phyloP scores from a whole-genome alignment of 1,284 basidiomycete species.

The Farysia itapuensis region DNA sequence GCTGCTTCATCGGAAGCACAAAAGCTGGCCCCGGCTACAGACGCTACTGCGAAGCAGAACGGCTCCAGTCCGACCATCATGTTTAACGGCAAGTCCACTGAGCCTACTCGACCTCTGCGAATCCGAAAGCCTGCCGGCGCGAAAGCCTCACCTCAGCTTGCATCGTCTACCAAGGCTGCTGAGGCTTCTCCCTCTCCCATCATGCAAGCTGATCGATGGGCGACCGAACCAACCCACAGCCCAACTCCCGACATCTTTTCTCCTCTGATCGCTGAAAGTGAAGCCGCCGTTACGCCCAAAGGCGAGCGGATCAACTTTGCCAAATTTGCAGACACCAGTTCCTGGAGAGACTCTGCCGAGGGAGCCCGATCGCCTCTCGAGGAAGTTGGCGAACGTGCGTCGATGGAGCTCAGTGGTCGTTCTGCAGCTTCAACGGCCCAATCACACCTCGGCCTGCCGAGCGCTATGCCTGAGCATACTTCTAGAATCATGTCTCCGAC shows the following conservation, averaged over 20 bases:
- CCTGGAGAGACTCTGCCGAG: background rate
- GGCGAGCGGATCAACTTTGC: background rate
- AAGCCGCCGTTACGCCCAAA: background rate
- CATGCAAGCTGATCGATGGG: slow-evolving; percentile 24
- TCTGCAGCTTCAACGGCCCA: no score
- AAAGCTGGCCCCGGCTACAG: slow-evolving; percentile 13
- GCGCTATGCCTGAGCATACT: background rate
- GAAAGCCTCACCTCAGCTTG: slow-evolving; percentile 13
- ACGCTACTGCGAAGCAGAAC: slow-evolving; percentile 2
- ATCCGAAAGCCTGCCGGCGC: slow-evolving; percentile 21
- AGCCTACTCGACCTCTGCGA: slow-evolving; percentile 26
- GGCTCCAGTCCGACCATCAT: slow-evolving; percentile 27
- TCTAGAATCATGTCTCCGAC: background rate
- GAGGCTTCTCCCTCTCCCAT: slow-evolving; percentile 34
- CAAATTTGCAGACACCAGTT: background rate
- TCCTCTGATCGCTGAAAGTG: background rate
- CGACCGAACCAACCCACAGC: slow-evolving; percentile 1
- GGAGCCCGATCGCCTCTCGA: background rate
- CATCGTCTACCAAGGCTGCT: no score
- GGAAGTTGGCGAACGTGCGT: no score
- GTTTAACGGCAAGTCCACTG: slow-evolving; percentile 28
- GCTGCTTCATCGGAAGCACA: slow-evolving; percentile 4
- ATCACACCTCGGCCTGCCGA: no score
- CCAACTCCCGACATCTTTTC: background rate
- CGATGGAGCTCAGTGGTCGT: no score